Base-by-base conservation (phyloP, 352 stramenopile genomes). In the Pythium coloratum region DNA sequence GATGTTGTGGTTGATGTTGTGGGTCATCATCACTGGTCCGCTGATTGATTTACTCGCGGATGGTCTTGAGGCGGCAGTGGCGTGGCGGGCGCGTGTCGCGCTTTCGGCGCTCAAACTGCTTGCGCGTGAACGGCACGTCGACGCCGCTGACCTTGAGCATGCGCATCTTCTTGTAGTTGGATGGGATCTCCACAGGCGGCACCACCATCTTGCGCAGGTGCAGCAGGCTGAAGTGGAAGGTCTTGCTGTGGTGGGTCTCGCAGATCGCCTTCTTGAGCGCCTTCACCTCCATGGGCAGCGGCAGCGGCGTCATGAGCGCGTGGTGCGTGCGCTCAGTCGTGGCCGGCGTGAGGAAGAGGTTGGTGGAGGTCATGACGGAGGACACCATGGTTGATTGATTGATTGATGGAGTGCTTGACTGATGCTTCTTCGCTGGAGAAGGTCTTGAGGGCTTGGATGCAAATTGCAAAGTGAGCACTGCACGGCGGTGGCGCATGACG, bases 51-150 rank as follows among this genome's bases (percentile, higher is more conserved):
- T 61, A 60, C 61, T 68, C 62, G 55, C 54, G 62, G 42, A 68
- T 68, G 53, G 54, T 68, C 55, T 62, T 62, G 42, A 68, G 62
- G 30, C 62, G 62, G 42, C 36, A 68, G 32, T 47, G 62, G 54
- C 54, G 62, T 55, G 62, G 62, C 28, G 59, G 42, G 49, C 49
- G 18, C 13, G 49, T 32, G 8, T 62, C 54, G 18, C 40, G 28
- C 71, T 83, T 86, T 40, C 76, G 71, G 20, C 71, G 81, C 60
- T 88, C 77, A 70, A 72, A 86, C 80, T 83, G 82, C 56, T 78
- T 61, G 32, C 77, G 75, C 30, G 80, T 89, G 66, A 83, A 84
- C 24, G 80, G 80, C 66, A 89, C 77, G 36, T 77, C 78, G 55
- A 78, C 69, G 42, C 80, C 80, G 33, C 68, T 71, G 40, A 89